Evolutionary conservation across 495 filamentous ascomycete genomes (phyloP).

Genomic region (Neurospora terricola): DNA sequence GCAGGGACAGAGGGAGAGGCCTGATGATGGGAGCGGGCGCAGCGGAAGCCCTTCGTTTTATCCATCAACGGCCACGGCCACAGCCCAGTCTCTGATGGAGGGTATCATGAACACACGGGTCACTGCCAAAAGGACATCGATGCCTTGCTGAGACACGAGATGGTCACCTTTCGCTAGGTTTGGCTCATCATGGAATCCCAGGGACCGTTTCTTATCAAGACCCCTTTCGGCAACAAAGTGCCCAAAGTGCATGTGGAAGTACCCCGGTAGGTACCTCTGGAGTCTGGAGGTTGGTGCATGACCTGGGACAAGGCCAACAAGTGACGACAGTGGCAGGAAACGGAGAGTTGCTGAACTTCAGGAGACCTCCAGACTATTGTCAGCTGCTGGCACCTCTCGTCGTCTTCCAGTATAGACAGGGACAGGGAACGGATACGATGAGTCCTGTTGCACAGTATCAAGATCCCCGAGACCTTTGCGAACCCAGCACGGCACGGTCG

Average conservation of each 20-base stretch:
- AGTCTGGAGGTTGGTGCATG: not conserved
- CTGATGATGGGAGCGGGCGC: not conserved
- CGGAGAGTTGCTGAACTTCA: not conserved
- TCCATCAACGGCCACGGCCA: not conserved
- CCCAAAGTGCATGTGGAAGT: not conserved
- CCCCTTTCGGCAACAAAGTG: not conserved
- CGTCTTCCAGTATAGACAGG: not conserved
- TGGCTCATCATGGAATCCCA: not conserved
- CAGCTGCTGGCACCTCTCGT: not conserved
- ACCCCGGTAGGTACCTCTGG: not conserved
- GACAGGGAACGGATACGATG: not conserved
- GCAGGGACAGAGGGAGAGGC: not conserved
- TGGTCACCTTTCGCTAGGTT: not conserved
- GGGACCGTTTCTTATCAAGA: not conserved
- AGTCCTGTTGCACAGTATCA: not conserved
- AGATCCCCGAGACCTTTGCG: not conserved
- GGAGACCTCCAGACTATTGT: not conserved
- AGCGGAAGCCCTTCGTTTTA: not conserved
- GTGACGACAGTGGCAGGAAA: not conserved
- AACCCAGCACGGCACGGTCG: not conserved
- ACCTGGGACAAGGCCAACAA: not conserved
- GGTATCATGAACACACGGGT: not conserved
- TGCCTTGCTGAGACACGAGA: not conserved
- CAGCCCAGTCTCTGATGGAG: not conserved
- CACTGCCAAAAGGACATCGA: not conserved